Base-by-base conservation (phyloP, 306 rosid genomes). In the Spatholobus suberectus region DNA sequence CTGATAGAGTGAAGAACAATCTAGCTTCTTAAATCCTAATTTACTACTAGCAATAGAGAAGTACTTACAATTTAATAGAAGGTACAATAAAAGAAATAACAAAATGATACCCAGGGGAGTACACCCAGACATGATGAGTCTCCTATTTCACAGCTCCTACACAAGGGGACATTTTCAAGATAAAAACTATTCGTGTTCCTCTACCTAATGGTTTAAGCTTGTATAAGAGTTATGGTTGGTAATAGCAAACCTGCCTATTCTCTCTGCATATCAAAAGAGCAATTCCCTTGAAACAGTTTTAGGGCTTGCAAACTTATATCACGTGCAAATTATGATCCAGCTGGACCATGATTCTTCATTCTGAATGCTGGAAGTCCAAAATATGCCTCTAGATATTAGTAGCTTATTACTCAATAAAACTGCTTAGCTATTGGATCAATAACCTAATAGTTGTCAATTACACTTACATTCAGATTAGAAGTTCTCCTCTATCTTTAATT, bases 261-360 rank as follows among this genome's bases (percentile, higher is more conserved):
- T 59, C n/a, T 47, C n/a, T 23, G 65, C 66, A 59, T 59, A 59
- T 59, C 14, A 59, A 11, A 59, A 26, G n/a, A 24, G 35, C 18
- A 26, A 24, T 59, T 59, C 66, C 35, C 66, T 59, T 59, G 66
- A 59, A 59, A 11, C 35, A 27, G 66, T 59, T 59, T 59, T 59
- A 3, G n/a, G 18, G 20, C 5, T 15, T 47, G n/a, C 66, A 59
- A 26, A 59, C 66, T 24, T 59, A 26, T 7, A 27, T 59, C 37
- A 5, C 35, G 0, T 3, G 12, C n/a, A 26, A 59, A 59, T 10
- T 59, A 26, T 24, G 66, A 59, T 59, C n/a, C 35, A 59, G 26
- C 66, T 59, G 24, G 21, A 43, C 57, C 40, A 70, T 43, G 75
- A 44, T 68, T 43, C 57, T 43, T 41, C 29, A 44, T 43, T 43